Evolutionary conservation across 2,329 filamentous ascomycete genomes (phyloP).

Genomic region (Trichoderma pleuroti): DNA sequence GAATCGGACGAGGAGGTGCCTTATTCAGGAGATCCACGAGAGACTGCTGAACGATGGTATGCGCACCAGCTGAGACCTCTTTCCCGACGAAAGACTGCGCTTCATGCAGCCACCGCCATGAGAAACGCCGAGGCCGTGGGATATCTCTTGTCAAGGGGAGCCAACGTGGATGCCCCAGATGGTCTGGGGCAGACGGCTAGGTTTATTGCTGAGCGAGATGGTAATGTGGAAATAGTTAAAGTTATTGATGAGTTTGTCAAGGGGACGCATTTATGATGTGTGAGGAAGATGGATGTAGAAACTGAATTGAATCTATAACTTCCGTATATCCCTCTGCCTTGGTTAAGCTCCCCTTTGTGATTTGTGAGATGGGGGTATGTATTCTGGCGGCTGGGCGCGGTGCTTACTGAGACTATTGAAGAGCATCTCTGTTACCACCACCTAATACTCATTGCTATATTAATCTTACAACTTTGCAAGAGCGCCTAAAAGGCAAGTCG

Average conservation of each 20-base stretch:
- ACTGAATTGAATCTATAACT: not conserved
- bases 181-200: not conserved
- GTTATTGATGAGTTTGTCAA: not conserved
- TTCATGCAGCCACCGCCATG: not conserved
- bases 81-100: not conserved
- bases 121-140: not conserved
- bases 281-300: not conserved
- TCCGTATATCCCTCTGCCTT: no score
- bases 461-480: no score
- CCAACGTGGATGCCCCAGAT: not conserved
- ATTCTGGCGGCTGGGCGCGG: no score
- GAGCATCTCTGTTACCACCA: no score
- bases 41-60: not conserved
- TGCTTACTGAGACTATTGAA: no score
- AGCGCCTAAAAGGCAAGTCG: no score
- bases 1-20: not conserved
- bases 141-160: not conserved
- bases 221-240: not conserved
- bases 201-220: not conserved
- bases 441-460: no score
- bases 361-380: no score
- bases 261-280: not conserved
- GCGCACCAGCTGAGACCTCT: not conserved
- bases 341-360: no score
- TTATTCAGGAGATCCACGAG: not conserved